Evolutionary conservation across 176 grass and related monocot species (phyloP), one percentile per base, ranked within the genome.

Genomic region (Ananas comosus): DNA sequence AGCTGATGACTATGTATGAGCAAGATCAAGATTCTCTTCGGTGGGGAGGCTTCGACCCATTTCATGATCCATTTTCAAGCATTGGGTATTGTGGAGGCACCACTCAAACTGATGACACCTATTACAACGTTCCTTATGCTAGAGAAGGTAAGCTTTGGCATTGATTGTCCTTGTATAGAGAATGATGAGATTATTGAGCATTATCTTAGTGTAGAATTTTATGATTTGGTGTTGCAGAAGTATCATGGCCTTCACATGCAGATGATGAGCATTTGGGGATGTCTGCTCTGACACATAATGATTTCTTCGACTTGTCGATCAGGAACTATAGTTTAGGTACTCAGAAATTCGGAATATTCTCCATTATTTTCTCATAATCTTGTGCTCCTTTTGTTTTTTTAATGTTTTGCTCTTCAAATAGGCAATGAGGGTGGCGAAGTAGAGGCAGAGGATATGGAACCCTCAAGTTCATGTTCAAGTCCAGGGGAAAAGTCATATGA

Each of bases 381-480:
- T 63, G 56, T 14, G 17, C 56, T 61, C 56, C 48, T 27, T 12
- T 29, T 25, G 18, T 51, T 47, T 73, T 67, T 8, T 11, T 71
- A 17, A 54, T 65, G 48, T 64, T 19, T 18, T 17, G 12, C 47
- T 78, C 21, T 79, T 70, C 52, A 59, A 85, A 11, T 27, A 90
- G 87, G 49, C 19, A 78, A 74, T 70, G 79, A 76, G 23, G 50
- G 49, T 23, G 53, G 47, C 48, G 51, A 82, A 28, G 80, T 77
- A 75, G 72, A 77, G 17, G 50, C 14, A 56, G 72, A 82, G 18
- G 75, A 72, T 51, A 85, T 51, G n/a, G 75, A 80, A 75, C 75
- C 63, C 48, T 85, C 75, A 68, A 90, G 83, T 79, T 89, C 87
- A 53, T 85, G 76, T 74, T 86, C 83, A 48, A 86, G 83, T 76